Evolutionary conservation across 371 early-diverging fungal genomes (phyloP).

Genomic region (Syncephalis plumigaleata): DNA sequence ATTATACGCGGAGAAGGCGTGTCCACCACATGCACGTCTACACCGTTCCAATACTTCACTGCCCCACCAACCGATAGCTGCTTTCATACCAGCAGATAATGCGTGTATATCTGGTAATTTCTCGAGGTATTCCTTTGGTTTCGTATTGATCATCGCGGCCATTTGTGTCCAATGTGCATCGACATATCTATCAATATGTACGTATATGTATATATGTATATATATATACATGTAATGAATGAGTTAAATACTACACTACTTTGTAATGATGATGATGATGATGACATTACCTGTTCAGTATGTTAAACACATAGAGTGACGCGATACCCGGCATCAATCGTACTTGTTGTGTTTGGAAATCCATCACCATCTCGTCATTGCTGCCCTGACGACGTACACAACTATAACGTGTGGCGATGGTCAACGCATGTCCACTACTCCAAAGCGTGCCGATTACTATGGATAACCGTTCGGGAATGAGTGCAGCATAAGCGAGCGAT

Average conservation of each 20-base stretch:
- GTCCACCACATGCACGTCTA: conserved; percentile 73
- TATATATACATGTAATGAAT: no score
- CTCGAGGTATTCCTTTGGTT: conserved; percentile 33
- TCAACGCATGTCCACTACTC: conserved; percentile 47
- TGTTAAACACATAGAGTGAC: no score
- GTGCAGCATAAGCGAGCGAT: conserved; percentile 65
- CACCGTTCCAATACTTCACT: conserved; percentile 61
- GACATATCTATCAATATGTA: no score
- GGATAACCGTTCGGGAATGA: conserved; percentile 56
- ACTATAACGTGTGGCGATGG: conserved; percentile 63
- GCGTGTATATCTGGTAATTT: conserved; percentile 66
- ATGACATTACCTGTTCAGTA: no score
- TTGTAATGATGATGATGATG: no score
- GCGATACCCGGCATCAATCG: conserved; percentile 38
- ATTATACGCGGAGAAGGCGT: conserved; percentile 62
- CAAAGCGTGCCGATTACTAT: conserved; percentile 30
- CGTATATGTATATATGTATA: no score
- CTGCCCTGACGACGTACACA: conserved; percentile 48
- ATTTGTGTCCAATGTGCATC: no score
- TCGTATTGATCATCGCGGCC: no score
- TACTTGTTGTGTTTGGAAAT: conserved; percentile 64
- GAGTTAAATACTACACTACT: no score
- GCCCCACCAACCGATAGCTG: conserved; percentile 51
- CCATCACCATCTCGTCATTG: conserved; percentile 56
- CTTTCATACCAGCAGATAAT: conserved; percentile 66